phyloP scores from a whole-genome alignment of 2,329 filamentous ascomycete genomes.

The Colletotrichum sp. region DNA sequence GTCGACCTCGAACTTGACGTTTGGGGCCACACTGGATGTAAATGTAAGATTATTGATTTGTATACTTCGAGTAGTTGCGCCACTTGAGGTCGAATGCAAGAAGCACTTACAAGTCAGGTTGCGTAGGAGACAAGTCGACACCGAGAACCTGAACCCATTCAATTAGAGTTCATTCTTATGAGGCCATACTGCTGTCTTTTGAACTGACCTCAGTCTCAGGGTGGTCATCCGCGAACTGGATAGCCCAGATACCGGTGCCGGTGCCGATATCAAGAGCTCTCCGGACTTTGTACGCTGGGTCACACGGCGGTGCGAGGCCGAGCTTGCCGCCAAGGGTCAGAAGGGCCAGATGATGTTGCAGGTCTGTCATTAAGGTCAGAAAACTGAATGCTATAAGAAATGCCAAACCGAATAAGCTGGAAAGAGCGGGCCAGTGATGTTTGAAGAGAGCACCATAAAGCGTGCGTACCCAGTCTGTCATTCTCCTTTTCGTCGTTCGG shows the following conservation, averaged over 20 bases:
- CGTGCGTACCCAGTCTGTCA: background rate
- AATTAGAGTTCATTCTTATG: background rate
- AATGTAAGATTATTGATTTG: background rate
- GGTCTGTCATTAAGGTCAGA: slow-evolving; percentile 23
- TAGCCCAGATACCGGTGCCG: slow-evolving; percentile 34
- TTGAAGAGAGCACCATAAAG: background rate
- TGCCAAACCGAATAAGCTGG: background rate
- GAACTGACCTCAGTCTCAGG: slow-evolving; percentile 30
- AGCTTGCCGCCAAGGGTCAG: slow-evolving; percentile 36
- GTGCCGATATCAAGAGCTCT: slow-evolving; percentile 30
- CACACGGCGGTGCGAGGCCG: slow-evolving; percentile 17
- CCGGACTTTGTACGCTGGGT: slow-evolving; percentile 22
- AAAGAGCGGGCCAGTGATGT: background rate
- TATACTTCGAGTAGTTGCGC: background rate
- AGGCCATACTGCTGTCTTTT: slow-evolving; percentile 33
- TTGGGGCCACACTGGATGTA: slow-evolving; percentile 49
- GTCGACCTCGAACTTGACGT: slow-evolving; percentile 59
- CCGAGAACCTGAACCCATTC: background rate
- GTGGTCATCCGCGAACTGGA: slow-evolving; percentile 39
- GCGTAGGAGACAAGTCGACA: background rate
- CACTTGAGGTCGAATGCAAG: background rate
- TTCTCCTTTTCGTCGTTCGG: slow-evolving; percentile 18
- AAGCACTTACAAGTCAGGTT: background rate
- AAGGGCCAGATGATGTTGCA: slow-evolving; percentile 38
- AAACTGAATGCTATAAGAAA: background rate